Conservation (phyloP, 179 eudicot genomes). For the Nepenthes alata region DNA sequence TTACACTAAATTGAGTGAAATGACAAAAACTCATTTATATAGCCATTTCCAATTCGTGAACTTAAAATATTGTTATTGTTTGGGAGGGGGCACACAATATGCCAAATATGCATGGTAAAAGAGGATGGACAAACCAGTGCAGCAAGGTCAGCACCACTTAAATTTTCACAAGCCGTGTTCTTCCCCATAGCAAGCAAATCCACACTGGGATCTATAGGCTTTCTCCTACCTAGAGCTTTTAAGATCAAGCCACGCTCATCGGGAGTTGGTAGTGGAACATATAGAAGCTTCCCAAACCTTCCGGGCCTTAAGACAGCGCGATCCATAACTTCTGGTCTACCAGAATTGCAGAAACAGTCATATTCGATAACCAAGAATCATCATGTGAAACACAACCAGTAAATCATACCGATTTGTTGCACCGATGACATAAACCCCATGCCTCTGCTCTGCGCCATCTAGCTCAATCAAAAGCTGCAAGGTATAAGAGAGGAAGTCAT, state of each 20-base stretch:
- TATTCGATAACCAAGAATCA: not conserved
- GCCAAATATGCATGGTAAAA: not conserved
- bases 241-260: conserved; percentile 69
- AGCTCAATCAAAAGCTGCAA: conserved; percentile 70
- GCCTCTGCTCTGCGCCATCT: conserved; percentile 70
- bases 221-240: conserved; percentile 48
- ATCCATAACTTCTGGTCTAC: conserved; percentile 81
- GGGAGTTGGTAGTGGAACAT: conserved; percentile 62
- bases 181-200: conserved; percentile 60
- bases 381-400: not conserved
- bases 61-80: no score
- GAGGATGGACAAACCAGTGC: conserved; percentile 44
- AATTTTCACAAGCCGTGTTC: conserved; percentile 40
- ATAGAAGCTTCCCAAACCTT: conserved; percentile 59
- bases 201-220: conserved; percentile 50
- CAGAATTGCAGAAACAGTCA: conserved; percentile 8
- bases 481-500: not conserved
- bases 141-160: conserved; percentile 87
- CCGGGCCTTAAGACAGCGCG: conserved; percentile 63
- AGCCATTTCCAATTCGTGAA: no score
- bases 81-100: not conserved
- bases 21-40: no score
- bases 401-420: conserved; percentile 71
- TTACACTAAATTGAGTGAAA: no score
- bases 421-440: conserved; percentile 81